Evolutionary conservation across 495 filamentous ascomycete species (phyloP).

Genomic region (Stereocaulon alpinum): DNA sequence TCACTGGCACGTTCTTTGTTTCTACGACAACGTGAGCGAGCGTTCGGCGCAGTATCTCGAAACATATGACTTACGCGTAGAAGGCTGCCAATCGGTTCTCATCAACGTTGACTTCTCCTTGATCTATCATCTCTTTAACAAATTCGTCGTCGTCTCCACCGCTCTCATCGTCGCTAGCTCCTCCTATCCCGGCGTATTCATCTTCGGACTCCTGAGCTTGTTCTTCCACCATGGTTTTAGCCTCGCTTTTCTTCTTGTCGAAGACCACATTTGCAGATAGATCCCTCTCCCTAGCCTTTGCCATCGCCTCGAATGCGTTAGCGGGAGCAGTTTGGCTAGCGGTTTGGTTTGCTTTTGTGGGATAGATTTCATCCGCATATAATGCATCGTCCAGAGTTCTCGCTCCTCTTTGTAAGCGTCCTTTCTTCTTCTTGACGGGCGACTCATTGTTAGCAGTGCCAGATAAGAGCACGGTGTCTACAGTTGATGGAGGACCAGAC

Average conservation of each 20-base stretch:
- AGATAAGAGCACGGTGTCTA: conserved; percentile 55
- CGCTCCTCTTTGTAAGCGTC: conserved; percentile 46
- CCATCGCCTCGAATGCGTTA: conserved; percentile 67
- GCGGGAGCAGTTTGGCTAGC: conserved; percentile 36
- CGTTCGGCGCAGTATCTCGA: background rate
- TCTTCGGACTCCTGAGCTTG: conserved; percentile 97
- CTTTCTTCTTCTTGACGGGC: conserved; percentile 47
- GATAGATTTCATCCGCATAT: conserved; percentile 33
- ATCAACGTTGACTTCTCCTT: conserved; percentile 62
- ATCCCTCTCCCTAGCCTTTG: conserved; percentile 51
- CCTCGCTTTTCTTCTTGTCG: conserved; percentile 80
- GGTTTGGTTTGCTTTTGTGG: conserved; percentile 20
- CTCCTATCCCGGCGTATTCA: conserved; percentile 92
- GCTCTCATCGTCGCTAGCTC: conserved; percentile 78
- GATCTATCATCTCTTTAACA: conserved; percentile 83
- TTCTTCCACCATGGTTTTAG: conserved; percentile 79
- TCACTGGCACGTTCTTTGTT: conserved; percentile 58
- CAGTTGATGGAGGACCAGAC: conserved; percentile 53
- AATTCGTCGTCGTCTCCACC: conserved; percentile 59
- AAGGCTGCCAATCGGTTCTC: conserved; percentile 74
- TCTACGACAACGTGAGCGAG: conserved; percentile 28
- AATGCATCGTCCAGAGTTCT: conserved; percentile 23
- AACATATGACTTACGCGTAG: conserved; percentile 61
- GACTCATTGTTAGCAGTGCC: conserved; percentile 39
- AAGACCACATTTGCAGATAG: conserved; percentile 40